Evolutionary conservation across 305 asterid species (phyloP).

Genomic region (Solanum hybrid): DNA sequence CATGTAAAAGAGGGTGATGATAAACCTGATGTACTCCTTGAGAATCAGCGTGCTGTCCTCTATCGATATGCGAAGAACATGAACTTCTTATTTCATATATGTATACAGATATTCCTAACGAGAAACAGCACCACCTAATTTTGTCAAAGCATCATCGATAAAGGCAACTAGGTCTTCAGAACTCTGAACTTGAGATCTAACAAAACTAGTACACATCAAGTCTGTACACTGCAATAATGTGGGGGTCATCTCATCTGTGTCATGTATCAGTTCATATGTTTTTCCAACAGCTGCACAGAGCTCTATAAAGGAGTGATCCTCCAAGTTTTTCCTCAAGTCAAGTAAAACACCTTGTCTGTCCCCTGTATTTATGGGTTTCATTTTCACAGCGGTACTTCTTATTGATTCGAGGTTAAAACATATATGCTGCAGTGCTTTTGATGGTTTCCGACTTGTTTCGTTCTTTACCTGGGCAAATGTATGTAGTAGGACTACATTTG

Average conservation of each 20-base stretch:
- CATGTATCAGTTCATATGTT: conserved; percentile 33
- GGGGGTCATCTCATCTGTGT: conserved; percentile 10
- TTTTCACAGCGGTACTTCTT: conserved; percentile 33
- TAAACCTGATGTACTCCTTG: not conserved
- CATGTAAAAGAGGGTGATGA: not conserved
- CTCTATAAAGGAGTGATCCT: conserved; percentile 46
- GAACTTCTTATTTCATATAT: not conserved
- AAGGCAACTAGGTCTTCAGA: conserved; percentile 49
- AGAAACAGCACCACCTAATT: conserved; percentile 12
- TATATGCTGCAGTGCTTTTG: conserved; percentile 27
- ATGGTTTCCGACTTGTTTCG: conserved; percentile 17
- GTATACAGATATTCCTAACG: not conserved
- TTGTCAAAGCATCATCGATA: conserved; percentile 34
- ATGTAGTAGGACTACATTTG: conserved; percentile 51
- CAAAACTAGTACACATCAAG: conserved; percentile 8
- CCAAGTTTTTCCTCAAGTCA: conserved; percentile 20
- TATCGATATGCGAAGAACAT: not conserved
- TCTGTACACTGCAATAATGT: conserved; percentile 19
- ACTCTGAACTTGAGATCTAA: conserved; percentile 24
- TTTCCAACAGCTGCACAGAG: conserved; percentile 39
- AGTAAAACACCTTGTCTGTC: conserved; percentile 18
- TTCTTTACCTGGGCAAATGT: conserved; percentile 16
- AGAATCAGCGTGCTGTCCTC: not conserved
- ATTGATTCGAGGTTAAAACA: conserved; percentile 50
- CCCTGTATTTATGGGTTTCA: conserved; percentile 36